Percentiles rank a stretch among this genome's conserved stretches.
Evolutionary conservation across 805 yeast species (phyloP).

Genomic region (Metschnikowia reukaufii): DNA sequence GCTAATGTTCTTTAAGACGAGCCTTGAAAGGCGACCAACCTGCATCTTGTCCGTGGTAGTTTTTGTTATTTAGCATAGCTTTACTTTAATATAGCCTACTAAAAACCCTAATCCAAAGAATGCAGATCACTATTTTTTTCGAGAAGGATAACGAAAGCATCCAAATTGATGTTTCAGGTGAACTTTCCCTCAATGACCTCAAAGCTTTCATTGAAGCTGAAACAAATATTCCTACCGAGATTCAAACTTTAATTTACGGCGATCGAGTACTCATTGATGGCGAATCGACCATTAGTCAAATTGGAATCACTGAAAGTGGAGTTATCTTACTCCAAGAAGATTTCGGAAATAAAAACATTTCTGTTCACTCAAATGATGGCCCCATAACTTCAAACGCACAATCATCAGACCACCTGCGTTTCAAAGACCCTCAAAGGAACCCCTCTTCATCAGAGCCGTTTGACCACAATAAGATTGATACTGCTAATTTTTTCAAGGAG

Average conservation of each 20-base stretch:
- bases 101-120: neutral
- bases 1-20: no score
- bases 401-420: neutral
- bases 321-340: conserved; percentile 44
- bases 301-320: conserved; percentile 58
- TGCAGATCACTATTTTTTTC: conserved; percentile 21
- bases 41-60: conserved; percentile 1
- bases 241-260: conserved; percentile 52
- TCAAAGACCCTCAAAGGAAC: neutral
- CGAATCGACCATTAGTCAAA: conserved; percentile 41
- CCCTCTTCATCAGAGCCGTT: neutral
- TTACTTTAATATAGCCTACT: neutral
- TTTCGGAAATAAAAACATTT: neutral
- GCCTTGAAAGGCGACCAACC: neutral
- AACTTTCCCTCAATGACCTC: conserved; percentile 65
- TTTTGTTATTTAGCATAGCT: neutral
- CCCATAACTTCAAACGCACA: neutral
- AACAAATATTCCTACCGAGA: conserved; percentile 47
- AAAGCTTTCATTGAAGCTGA: conserved; percentile 74
- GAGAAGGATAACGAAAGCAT: conserved; percentile 26
- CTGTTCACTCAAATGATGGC: neutral
- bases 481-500: neutral
- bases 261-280: conserved; percentile 40
- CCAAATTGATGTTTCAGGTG: conserved; percentile 63
- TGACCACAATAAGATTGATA: neutral